A percentile compares a stretch with the other conserved stretches of the same genome.
Evolutionary conservation across 2,329 filamentous ascomycete species (phyloP).

Genomic region (Neodidymelliopsis sp.): DNA sequence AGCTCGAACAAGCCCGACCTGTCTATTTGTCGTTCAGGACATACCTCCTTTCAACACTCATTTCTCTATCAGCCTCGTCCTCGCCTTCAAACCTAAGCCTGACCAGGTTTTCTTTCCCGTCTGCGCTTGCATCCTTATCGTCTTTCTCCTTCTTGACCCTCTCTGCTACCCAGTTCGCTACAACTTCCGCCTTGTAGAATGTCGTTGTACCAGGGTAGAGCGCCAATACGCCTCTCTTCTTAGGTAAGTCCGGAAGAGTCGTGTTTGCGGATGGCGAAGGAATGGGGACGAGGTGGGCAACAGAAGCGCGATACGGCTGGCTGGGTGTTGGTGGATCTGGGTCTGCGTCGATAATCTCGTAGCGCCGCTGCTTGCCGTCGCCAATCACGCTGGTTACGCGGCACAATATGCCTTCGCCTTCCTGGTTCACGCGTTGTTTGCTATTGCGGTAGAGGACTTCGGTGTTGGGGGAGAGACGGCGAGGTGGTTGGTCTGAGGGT

Average conservation of each 20-base stretch:
- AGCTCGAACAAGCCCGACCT: no score
- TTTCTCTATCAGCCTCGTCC: constrained; percentile 53
- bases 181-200: constrained; percentile 61
- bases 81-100: constrained; percentile 59
- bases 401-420: constrained; percentile 62
- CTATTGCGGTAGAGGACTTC: constrained; percentile 61
- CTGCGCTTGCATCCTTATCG: constrained; percentile 48
- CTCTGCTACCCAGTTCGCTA: constrained; percentile 49
- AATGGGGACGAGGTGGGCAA: constrained; percentile 56
- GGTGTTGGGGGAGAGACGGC: constrained; percentile 51
- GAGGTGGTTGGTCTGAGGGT: constrained; percentile 31
- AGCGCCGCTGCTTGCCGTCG: constrained; percentile 61
- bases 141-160: constrained; percentile 51
- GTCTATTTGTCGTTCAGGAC: constrained; percentile 52
- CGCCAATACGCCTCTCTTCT: constrained; percentile 56
- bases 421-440: constrained; percentile 47
- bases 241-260: constrained; percentile 51
- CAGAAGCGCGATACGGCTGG: constrained; percentile 54
- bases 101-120: constrained; percentile 50
- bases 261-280: constrained; percentile 52
- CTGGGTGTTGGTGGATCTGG: constrained; percentile 50
- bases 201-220: constrained; percentile 62
- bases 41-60: constrained; percentile 60
- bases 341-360: constrained; percentile 61
- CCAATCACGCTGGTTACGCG: constrained; percentile 60